A percentile compares a stretch with the other conserved stretches of the same genome.
Conservation (phyloP, 2,329 filamentous ascomycete genomes). For the Claviceps citrina region DNA sequence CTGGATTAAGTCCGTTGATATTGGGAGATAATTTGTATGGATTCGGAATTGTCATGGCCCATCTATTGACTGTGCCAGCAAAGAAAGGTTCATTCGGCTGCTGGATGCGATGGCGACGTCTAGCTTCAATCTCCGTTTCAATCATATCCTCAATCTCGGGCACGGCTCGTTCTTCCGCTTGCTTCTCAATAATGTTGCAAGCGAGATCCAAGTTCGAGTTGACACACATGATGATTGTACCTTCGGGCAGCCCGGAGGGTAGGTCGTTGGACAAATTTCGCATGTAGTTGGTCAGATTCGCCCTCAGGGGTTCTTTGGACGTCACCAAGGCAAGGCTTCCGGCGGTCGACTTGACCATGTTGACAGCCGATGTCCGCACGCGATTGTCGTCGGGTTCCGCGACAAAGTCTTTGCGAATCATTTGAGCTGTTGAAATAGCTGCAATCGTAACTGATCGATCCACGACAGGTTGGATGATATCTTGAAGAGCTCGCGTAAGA, state of each 20-base stretch:
- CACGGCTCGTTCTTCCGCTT: slow-evolving; percentile 82
- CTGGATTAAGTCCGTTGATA: slow-evolving; percentile 59
- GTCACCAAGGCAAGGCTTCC: slow-evolving; percentile 93
- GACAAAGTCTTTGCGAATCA: slow-evolving; percentile 91
- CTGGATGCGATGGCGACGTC: slow-evolving; percentile 58
- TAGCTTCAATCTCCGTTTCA: slow-evolving; percentile 60
- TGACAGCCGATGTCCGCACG: slow-evolving; percentile 72
- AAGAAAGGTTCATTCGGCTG: slow-evolving; percentile 74
- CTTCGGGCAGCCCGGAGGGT: slow-evolving; percentile 75
- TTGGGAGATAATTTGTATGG: slow-evolving; percentile 74
- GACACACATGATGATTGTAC: slow-evolving; percentile 94
- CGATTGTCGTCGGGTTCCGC: slow-evolving; percentile 83
- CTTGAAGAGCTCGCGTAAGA: slow-evolving; percentile 76
- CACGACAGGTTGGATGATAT: slow-evolving; percentile 95
- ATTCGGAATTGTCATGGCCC: slow-evolving; percentile 85
- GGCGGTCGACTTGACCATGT: slow-evolving; percentile 87
- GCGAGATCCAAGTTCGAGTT: slow-evolving; percentile 93
- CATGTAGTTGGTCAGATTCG: slow-evolving; percentile 96
- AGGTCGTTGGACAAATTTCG: slow-evolving; percentile 53
- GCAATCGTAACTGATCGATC: slow-evolving; percentile 96
- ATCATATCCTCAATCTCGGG: slow-evolving; percentile 93
- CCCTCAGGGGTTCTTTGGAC: slow-evolving; percentile 88
- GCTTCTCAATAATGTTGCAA: slow-evolving; percentile 86
- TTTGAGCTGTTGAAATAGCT: slow-evolving; percentile 86
- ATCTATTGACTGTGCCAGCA: slow-evolving; percentile 67